Percentiles rank a stretch among this genome's conserved stretches.
These are phyloP conservation scores for Macrolepiota fuliginosa DNA, from an alignment of 768 basidiomycete species.

Conservation along the genomic window DNA sequence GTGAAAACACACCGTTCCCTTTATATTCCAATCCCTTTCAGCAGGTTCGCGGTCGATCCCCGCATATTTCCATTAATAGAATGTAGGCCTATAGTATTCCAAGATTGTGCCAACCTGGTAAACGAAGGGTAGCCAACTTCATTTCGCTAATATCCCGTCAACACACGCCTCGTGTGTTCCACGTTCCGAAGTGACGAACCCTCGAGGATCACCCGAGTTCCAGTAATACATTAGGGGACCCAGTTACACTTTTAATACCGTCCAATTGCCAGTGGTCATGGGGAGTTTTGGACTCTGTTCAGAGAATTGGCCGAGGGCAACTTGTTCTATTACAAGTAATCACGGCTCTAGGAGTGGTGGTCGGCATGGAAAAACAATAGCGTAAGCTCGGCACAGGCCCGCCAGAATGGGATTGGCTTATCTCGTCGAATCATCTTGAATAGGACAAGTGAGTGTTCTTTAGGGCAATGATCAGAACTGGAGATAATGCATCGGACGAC, in stretches of 20 bases:
- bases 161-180: conserved; percentile 5
- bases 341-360: not conserved
- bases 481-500: conserved; percentile 3
- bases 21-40: conserved; percentile 1
- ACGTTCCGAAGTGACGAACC: conserved; percentile 5
- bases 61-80: conserved; percentile 9
- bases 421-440: conserved; percentile 2
- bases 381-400: not conserved
- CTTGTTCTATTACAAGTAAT: not conserved
- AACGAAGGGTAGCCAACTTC: conserved; percentile 2
- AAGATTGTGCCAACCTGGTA: conserved; percentile 1
- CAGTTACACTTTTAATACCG: not conserved
- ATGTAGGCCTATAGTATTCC: not conserved
- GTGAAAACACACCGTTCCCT: not conserved
- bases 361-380: not conserved
- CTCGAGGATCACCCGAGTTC: conserved; percentile 7
- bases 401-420: not conserved
- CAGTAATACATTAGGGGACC: not conserved
- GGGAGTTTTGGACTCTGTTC: not conserved
- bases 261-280: not conserved
- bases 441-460: not conserved
- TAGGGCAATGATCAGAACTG: not conserved
- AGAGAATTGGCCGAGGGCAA: not conserved
- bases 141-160: conserved; percentile 10
- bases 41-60: conserved; percentile 1